Conservation (phyloP, 2,329 filamentous ascomycete species). For the Penicillium olsonii region DNA sequence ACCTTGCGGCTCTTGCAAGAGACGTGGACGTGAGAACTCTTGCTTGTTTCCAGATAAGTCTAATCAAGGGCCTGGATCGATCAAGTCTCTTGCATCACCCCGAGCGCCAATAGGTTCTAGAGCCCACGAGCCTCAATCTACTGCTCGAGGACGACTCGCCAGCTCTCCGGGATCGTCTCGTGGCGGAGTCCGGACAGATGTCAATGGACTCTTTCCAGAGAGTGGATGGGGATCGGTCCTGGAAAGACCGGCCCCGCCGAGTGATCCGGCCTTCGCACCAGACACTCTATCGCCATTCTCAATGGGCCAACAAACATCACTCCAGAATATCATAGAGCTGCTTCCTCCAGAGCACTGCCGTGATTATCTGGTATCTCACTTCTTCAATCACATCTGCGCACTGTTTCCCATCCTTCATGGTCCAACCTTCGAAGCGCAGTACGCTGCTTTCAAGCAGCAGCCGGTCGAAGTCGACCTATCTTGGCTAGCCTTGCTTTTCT, state of each 20-base stretch:
- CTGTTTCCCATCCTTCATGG: conserved; percentile 34
- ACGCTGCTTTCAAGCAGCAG: conserved; percentile 19
- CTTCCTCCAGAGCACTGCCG: conserved; percentile 15
- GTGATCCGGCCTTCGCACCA: background rate
- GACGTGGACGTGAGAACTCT: background rate
- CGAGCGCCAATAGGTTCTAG: background rate
- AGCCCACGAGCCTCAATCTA: background rate
- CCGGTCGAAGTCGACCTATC: conserved; percentile 23
- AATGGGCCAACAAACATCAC: conserved; percentile 8
- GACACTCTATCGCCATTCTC: conserved; percentile 13
- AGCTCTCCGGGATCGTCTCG: background rate
- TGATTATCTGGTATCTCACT: conserved; percentile 20
- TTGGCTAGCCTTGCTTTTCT: conserved; percentile 33
- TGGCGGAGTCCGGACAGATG: background rate
- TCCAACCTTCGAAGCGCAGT: conserved; percentile 30
- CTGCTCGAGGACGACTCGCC: background rate
- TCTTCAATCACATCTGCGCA: conserved; percentile 13
- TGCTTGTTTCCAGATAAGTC: background rate
- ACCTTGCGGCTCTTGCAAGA: conserved; percentile 4
- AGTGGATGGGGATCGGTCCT: conserved; percentile 5
- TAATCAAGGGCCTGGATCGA: background rate
- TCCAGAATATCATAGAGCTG: conserved; percentile 9
- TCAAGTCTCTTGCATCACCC: background rate
- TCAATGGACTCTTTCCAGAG: background rate
- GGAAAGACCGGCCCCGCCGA: conserved; percentile 1